Conservation (phyloP, 1,284 basidiomycete genomes). For the Fomitopsis palustris region DNA sequence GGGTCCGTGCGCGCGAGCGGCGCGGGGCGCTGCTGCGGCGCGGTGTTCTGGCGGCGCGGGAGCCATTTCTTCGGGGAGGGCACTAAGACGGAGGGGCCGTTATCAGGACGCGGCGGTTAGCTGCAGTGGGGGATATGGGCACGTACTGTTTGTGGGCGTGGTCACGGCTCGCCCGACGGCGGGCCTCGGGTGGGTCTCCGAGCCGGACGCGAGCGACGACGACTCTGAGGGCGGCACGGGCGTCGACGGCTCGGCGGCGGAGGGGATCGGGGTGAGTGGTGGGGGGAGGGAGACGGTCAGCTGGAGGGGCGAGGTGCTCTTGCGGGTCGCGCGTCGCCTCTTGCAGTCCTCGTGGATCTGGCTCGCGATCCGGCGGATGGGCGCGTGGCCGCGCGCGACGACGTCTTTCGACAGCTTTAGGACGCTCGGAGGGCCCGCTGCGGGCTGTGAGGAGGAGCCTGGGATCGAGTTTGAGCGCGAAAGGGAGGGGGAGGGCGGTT, state of each 20-base stretch:
- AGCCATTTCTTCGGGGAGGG: not conserved
- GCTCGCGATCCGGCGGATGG: conserved; percentile 1
- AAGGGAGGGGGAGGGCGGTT: not conserved
- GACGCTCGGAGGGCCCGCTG: not conserved
- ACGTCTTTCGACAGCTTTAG: not conserved
- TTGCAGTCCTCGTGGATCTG: not conserved
- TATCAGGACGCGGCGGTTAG: not conserved
- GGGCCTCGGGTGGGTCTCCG: not conserved
- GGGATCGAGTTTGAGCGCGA: not conserved
- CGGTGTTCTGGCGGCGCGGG: conserved; percentile 5
- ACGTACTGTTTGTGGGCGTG: not conserved
- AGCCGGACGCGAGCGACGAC: not conserved
- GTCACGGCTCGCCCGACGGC: not conserved
- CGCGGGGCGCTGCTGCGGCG: not conserved
- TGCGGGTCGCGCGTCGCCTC: not conserved
- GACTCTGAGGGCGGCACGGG: not conserved
- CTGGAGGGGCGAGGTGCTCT: not conserved
- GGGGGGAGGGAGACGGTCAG: not conserved
- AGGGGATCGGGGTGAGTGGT: not conserved
- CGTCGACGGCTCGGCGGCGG: not conserved
- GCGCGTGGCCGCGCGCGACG: not conserved
- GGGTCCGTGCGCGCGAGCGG: conserved; percentile 47
- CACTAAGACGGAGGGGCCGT: too few species aligned
- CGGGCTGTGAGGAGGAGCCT: not conserved
- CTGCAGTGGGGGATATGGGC: not conserved